Evolutionary conservation across 139 green algal genomes (phyloP), one percentile per base, ranked within the genome.

Genomic region (Bryopsis sp.): DNA sequence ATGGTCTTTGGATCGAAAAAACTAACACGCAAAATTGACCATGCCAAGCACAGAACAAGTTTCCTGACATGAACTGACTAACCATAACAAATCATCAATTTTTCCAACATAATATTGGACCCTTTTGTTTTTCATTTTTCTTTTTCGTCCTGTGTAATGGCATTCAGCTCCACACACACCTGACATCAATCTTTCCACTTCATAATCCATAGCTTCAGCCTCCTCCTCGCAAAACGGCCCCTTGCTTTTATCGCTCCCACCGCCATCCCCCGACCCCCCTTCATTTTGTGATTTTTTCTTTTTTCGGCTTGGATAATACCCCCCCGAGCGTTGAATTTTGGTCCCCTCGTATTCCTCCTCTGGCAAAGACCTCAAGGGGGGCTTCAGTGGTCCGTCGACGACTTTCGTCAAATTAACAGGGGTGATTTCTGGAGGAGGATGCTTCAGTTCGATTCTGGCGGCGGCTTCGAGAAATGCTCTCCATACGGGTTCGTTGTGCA

Each of bases 401-500:
- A 54, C 43, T 54, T 54, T 54, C 11, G 11, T 54, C 19, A 54
- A 19, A 19, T 54, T 19, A 19, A 54, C 19, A 19, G 43, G 43
- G 43, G 43, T 54, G 43, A 19, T 11, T 19, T 26, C 43, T 11
- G 43, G 43, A 11, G 43, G 15, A 11, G 11, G 11, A 26, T 54
- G 15, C 11, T 19, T 11, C 15, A 54, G 43, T 19, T 54, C 43
- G 43, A 54, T 11, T 19, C 19, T 54, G 11, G 43, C 31, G 24
- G 58, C 62, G 26, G 19, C 3, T 29, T 69, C 34, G 37, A 69
- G 32, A 35, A 69, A 69, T 19, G 38, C 62, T 69, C 62, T 50
- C 62, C 62, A 69, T 28, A 69, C 62, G 24, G 62, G 19, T 35
- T 69, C 62, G 37, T 69, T 54, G 26, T 69, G 37, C 62, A 69